Conservation (phyloP, 2,329 filamentous ascomycete genomes). For the Neofusicoccum kwambonambiense region DNA sequence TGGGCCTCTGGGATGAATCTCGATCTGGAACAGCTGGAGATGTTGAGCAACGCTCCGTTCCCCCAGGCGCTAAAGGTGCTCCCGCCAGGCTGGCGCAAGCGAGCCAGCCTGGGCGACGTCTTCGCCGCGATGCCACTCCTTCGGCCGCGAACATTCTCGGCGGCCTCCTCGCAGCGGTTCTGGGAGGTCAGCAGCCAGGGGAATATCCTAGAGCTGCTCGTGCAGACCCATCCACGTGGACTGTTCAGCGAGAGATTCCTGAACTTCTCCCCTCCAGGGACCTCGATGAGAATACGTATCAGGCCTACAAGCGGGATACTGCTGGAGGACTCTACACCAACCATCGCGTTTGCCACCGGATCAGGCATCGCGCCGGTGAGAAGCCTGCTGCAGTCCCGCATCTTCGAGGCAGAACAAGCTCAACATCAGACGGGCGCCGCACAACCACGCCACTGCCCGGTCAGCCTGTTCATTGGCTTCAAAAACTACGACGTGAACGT, state of each 20-base stretch:
- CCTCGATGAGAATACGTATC: conserved; percentile 19
- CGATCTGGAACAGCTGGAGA: background rate
- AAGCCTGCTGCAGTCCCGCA: conserved; percentile 22
- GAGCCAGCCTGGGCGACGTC: background rate
- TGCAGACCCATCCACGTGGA: background rate
- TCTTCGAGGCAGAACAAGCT: conserved; percentile 9
- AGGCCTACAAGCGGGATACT: conserved; percentile 3
- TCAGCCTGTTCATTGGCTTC: conserved; percentile 23
- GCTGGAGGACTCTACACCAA: conserved; percentile 12
- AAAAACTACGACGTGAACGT: conserved; percentile 17
- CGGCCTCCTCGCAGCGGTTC: background rate
- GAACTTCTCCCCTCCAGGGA: conserved; percentile 11
- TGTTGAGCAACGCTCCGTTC: background rate
- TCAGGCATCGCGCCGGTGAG: conserved; percentile 26
- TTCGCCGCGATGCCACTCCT: background rate
- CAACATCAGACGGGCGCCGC: background rate
- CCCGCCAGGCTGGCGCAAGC: background rate
- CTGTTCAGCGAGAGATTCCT: background rate
- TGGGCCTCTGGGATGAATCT: background rate
- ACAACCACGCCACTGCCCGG: background rate
- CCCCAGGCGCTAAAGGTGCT: background rate
- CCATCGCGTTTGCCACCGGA: conserved; percentile 24
- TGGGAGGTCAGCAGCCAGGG: background rate
- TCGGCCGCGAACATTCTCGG: background rate
- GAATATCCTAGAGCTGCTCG: background rate